Evolutionary conservation across 192 early-diverging fungal genomes (phyloP).

Genomic region (Chytriomyces hyalinus): DNA sequence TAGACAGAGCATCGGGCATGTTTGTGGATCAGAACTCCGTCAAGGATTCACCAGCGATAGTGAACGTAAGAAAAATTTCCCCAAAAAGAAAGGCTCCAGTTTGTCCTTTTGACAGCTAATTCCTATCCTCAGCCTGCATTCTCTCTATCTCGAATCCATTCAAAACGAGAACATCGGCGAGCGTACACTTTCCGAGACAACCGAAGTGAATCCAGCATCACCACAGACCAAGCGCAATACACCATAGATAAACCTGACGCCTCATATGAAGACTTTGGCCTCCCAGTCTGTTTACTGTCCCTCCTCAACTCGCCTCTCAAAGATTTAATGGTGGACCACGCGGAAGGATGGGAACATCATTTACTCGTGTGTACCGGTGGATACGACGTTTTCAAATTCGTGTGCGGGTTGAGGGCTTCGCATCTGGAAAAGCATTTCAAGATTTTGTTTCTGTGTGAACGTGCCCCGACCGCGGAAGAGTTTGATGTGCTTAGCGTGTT

Average conservation of each 20-base stretch:
- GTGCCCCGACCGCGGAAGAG: constrained; percentile 39
- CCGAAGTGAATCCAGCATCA: too few species aligned
- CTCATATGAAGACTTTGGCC: constrained; percentile 18
- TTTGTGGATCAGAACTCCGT: too few species aligned
- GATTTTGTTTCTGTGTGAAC: constrained; percentile 44
- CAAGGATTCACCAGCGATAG: too few species aligned
- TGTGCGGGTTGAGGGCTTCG: constrained; percentile 47
- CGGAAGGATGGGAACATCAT: constrained; percentile 28
- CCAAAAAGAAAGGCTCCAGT: too few species aligned
- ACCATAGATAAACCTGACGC: constrained; percentile 9
- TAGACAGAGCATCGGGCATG: too few species aligned
- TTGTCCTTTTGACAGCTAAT: too few species aligned
- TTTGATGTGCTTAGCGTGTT: constrained; percentile 41
- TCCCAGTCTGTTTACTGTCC: constrained; percentile 19
- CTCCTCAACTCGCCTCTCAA: neutral
- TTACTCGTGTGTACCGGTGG: constrained; percentile 47
- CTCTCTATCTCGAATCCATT: too few species aligned
- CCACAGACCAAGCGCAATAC: neutral
- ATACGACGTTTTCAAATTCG: constrained; percentile 49
- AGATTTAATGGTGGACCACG: constrained; percentile 6
- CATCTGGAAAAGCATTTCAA: constrained; percentile 38
- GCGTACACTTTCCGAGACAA: too few species aligned
- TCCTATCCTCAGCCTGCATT: too few species aligned
- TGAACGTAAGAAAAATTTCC: too few species aligned
- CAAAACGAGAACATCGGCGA: too few species aligned